Percentiles rank a stretch among this genome's conserved stretches.
phyloP scores from a whole-genome alignment of 2,329 filamentous ascomycete species.

The Cladosporium sp. region DNA sequence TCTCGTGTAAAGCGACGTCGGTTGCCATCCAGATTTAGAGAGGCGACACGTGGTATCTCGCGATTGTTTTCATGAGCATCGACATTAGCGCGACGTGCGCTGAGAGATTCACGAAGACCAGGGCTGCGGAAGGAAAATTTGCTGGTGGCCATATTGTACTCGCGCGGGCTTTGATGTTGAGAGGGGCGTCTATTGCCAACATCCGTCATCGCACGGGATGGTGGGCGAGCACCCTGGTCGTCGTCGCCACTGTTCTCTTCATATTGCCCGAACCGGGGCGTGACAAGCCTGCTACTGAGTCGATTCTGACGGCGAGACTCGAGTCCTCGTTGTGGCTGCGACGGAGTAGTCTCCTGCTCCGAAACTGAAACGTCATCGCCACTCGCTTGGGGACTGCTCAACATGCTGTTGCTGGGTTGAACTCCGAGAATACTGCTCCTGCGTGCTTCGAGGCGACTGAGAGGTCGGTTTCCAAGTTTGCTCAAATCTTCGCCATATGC shows the following conservation, averaged over 20 bases:
- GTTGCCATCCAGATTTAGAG: slow-evolving; percentile 15
- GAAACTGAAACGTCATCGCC: slow-evolving; percentile 23
- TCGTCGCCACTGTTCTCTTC: slow-evolving; percentile 32
- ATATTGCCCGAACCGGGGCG: slow-evolving; percentile 27
- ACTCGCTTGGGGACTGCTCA: slow-evolving; percentile 29
- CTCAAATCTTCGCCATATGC: slow-evolving; percentile 7
- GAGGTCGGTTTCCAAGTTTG: slow-evolving; percentile 23
- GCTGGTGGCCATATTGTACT: not conserved
- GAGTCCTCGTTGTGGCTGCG: slow-evolving; percentile 21
- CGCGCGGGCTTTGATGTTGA: slow-evolving; percentile 10
- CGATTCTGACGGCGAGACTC: slow-evolving; percentile 15
- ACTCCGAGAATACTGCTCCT: slow-evolving; percentile 33
- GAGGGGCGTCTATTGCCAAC: slow-evolving; percentile 23
- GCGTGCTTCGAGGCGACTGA: slow-evolving; percentile 42
- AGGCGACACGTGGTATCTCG: slow-evolving; percentile 17
- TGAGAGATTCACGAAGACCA: slow-evolving; percentile 20
- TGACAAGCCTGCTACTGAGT: slow-evolving; percentile 35
- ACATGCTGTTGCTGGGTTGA: slow-evolving; percentile 14
- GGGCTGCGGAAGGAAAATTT: slow-evolving; percentile 9
- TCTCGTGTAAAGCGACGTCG: slow-evolving; percentile 16
- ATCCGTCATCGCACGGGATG: slow-evolving; percentile 47
- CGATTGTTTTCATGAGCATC: slow-evolving; percentile 14
- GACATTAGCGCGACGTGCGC: slow-evolving; percentile 16
- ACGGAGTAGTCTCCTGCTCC: slow-evolving; percentile 25
- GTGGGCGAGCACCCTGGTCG: slow-evolving; percentile 39